phyloP scores from a whole-genome alignment of 495 filamentous ascomycete genomes.

The Sporormia fimetaria region DNA sequence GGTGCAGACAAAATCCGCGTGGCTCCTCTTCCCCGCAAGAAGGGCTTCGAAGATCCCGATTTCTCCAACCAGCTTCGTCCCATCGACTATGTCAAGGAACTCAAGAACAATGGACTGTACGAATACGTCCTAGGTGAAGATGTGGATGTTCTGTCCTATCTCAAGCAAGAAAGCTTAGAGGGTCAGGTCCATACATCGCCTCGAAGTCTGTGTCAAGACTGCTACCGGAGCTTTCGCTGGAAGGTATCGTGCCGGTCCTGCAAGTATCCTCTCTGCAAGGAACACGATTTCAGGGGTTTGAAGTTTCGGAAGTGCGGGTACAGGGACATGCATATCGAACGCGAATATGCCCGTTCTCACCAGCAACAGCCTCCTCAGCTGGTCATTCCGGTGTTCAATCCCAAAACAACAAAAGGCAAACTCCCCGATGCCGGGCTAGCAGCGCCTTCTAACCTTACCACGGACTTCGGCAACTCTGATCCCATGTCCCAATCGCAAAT shows the following conservation, averaged over 20 bases:
- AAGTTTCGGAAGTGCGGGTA: constrained; percentile 51
- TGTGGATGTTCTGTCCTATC: constrained; percentile 26
- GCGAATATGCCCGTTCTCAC: constrained; percentile 25
- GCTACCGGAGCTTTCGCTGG: constrained; percentile 47
- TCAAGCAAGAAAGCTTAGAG: constrained; percentile 41
- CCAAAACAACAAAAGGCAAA: constrained; percentile 10
- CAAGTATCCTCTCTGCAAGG: constrained; percentile 48
- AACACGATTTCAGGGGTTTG: constrained; percentile 50
- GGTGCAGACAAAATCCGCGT: constrained; percentile 47
- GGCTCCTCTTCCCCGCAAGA: constrained; percentile 43
- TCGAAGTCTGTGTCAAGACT: constrained; percentile 49
- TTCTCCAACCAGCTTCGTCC: constrained; percentile 26
- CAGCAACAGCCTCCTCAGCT: constrained; percentile 18
- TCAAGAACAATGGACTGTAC: constrained; percentile 23
- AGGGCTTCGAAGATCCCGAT: constrained; percentile 47
- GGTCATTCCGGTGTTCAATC: constrained; percentile 23
- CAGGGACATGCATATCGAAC: constrained; percentile 44
- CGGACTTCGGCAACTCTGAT: background rate
- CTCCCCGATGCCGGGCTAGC: constrained; percentile 6
- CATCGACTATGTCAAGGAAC: constrained; percentile 17
- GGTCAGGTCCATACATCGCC: constrained; percentile 42
- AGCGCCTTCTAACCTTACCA: constrained; percentile 6
- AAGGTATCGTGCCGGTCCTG: constrained; percentile 49
- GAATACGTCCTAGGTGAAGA: constrained; percentile 24
- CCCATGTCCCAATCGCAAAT: constrained; percentile 23